phyloP scores from a whole-genome alignment of 2,329 filamentous ascomycete species.

The Talaromyces funiculosus region DNA sequence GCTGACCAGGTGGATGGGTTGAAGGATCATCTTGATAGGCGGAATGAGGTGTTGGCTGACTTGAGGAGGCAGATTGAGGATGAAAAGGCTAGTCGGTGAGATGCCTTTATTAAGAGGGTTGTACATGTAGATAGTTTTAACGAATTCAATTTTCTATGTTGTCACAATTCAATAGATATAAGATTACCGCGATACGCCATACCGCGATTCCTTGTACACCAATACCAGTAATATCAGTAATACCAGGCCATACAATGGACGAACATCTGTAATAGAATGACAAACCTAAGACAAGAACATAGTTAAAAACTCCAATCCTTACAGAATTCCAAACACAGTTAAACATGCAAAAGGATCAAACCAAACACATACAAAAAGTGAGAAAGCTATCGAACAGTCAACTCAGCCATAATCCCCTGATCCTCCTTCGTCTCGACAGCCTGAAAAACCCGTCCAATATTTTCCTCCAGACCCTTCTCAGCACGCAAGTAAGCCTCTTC shows the following conservation, averaged over 20 bases:
- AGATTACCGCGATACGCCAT: too few species aligned
- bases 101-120: background rate
- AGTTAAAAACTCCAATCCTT: background rate
- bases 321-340: background rate
- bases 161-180: background rate
- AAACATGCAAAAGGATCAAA: background rate
- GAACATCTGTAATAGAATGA: too few species aligned
- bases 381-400: slow-evolving; percentile 17
- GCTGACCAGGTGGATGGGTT: slow-evolving; percentile 89
- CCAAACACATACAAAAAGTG: background rate
- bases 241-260: background rate
- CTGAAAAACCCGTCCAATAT: slow-evolving; percentile 51
- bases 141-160: background rate
- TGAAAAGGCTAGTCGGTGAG: slow-evolving; percentile 58
- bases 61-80: slow-evolving; percentile 78
- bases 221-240: background rate
- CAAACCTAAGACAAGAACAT: background rate
- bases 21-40: slow-evolving; percentile 70
- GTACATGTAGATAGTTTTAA: slow-evolving; percentile 14
- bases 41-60: slow-evolving; percentile 70
- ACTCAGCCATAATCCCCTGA: slow-evolving; percentile 27
- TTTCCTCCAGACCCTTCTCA: slow-evolving; percentile 66
- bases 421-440: slow-evolving; percentile 71
- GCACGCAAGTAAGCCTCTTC: slow-evolving; percentile 64
- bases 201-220: background rate